These are phyloP conservation scores for Fraxinus excelsior DNA, from an alignment of 257 asterid genomes.

Conservation along the genomic window DNA sequence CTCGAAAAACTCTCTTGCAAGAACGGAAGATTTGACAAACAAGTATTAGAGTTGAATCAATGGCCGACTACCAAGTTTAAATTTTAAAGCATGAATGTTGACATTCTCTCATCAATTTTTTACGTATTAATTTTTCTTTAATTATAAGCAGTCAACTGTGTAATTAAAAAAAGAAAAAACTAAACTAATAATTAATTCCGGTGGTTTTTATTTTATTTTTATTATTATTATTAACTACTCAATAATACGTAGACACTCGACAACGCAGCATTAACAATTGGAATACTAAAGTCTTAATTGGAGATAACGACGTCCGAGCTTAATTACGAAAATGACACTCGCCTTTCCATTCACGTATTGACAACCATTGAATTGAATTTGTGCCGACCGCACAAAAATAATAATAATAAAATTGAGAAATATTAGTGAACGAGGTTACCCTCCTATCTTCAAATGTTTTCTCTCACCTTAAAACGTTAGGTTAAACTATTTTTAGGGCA, in stretches of 20 bases:
- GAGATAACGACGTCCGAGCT: not conserved
- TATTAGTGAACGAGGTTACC: no score
- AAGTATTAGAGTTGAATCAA: no score
- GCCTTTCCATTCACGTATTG: not conserved
- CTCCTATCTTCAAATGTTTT: no score
- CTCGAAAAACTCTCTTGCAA: no score
- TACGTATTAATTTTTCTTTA: not conserved
- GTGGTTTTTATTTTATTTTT: constrained; percentile 20
- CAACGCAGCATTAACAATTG: constrained; percentile 31
- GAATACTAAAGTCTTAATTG: not conserved
- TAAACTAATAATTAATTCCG: constrained; percentile 11
- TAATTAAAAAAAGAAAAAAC: no score
- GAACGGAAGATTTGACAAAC: no score
- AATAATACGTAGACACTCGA: not conserved
- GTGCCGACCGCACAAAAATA: not conserved
- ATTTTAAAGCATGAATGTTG: not conserved
- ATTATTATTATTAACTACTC: no score
- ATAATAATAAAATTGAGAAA: not conserved
- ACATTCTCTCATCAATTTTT: not conserved
- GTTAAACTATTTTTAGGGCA: no score
- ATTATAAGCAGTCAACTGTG: no score
- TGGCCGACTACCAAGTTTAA: not conserved
- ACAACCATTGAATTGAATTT: not conserved
- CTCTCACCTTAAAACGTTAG: no score
- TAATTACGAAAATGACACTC: constrained; percentile 21